Evolutionary conservation across 1,139 yeast genomes (phyloP).

Genomic region (Magnusiomyces tetraspermus): DNA sequence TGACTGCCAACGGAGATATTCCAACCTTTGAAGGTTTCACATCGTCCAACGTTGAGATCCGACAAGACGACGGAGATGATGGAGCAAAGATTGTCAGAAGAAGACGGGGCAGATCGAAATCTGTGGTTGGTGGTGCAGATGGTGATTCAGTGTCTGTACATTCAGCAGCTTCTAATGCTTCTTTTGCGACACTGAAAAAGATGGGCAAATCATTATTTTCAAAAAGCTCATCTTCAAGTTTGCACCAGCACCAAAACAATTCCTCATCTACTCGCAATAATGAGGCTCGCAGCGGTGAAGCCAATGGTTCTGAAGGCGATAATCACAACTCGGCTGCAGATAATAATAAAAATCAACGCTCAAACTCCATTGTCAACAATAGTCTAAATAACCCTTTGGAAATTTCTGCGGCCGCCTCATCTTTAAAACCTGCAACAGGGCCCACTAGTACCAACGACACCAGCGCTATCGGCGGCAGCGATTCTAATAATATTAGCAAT

Average conservation of each 20-base stretch:
- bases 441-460: neutral
- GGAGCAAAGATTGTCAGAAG: too few relatives aligned
- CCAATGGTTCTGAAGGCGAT: too few relatives aligned
- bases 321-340: too few relatives aligned
- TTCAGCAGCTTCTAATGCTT: constrained; percentile 24
- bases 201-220: constrained; percentile 16
- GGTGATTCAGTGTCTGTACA: constrained; percentile 20
- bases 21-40: constrained; percentile 16
- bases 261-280: neutral
- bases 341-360: too few relatives aligned
- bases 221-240: constrained; percentile 5
- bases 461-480: neutral
- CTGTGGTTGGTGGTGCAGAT: constrained; percentile 12
- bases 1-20: constrained; percentile 2
- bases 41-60: constrained; percentile 8
- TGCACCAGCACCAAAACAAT: neutral
- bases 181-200: constrained; percentile 24
- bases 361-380: too few relatives aligned
- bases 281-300: neutral
- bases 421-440: neutral
- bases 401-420: neutral
- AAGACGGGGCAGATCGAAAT: constrained; percentile 5
- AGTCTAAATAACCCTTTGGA: neutral
- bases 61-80: constrained; percentile 2
- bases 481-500: too few relatives aligned